Percentiles rank a stretch among this genome's conserved stretches.
Conservation (phyloP, 192 early-diverging fungal genomes). For the Umbelopsis sp. region DNA sequence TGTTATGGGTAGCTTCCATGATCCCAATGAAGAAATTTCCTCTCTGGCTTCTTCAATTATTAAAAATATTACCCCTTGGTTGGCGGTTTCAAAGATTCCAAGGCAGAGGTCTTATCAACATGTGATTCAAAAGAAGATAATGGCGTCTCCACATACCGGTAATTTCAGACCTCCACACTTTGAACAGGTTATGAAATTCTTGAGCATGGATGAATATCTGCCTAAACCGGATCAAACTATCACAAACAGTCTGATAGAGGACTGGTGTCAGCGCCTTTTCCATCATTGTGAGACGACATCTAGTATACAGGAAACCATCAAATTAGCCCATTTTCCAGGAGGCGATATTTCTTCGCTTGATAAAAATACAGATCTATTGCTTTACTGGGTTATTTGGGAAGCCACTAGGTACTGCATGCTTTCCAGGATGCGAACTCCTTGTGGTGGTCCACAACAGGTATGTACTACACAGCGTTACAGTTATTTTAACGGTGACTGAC, state of each 20-base stretch:
- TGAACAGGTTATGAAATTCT: constrained; percentile 50
- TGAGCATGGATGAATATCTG: constrained; percentile 51
- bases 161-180: constrained; percentile 71
- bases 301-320: not conserved
- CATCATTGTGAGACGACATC: constrained; percentile 53
- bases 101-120: not conserved
- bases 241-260: constrained; percentile 7
- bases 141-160: constrained; percentile 53
- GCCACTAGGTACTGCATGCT: constrained; percentile 69
- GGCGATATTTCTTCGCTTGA: not conserved
- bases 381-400: constrained; percentile 80
- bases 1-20: constrained; percentile 1
- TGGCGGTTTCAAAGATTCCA: not conserved
- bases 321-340: not conserved
- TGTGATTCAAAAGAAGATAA: constrained; percentile 21
- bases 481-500: not conserved
- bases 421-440: constrained; percentile 71
- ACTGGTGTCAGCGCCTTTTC: constrained; percentile 56
- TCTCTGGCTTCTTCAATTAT: not conserved
- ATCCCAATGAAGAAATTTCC: not conserved
- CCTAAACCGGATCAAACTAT: constrained; percentile 3
- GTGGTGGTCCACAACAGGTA: constrained; percentile 71
- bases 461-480: no score
- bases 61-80: not conserved
- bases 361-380: constrained; percentile 42